Evolutionary conservation across 1,139 yeast species (phyloP).

Genomic region (Blastobotrys illinoisensis): DNA sequence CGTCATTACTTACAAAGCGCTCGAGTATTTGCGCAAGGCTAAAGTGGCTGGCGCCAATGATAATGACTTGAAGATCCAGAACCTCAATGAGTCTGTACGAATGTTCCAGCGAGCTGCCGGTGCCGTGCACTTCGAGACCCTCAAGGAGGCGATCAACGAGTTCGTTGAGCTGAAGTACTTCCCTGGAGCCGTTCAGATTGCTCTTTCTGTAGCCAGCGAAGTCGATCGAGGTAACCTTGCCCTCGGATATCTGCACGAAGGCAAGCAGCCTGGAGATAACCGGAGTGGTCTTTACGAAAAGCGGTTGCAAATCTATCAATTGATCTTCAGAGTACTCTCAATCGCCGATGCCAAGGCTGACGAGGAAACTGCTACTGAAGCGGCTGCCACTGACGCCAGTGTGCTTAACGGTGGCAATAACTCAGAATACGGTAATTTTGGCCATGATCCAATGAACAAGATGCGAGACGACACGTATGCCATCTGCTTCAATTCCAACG

Average conservation of each 20-base stretch:
- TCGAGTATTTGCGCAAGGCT: slow-evolving; percentile 85
- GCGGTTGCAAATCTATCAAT: slow-evolving; percentile 58
- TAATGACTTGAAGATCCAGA: slow-evolving; percentile 61
- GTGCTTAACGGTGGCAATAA: slow-evolving; percentile 23
- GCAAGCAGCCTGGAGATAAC: slow-evolving; percentile 44
- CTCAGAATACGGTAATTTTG: slow-evolving; percentile 7
- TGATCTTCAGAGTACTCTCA: slow-evolving; percentile 68
- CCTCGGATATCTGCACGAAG: slow-evolving; percentile 48
- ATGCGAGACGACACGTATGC: slow-evolving; percentile 69
- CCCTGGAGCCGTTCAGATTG: slow-evolving; percentile 81
- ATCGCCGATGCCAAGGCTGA: slow-evolving; percentile 66
- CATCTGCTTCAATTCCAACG: slow-evolving; percentile 67
- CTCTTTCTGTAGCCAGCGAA: slow-evolving; percentile 68
- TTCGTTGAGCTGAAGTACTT: slow-evolving; percentile 74
- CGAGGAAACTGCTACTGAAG: slow-evolving; percentile 38
- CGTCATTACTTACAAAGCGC: slow-evolving; percentile 88
- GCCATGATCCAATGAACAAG: slow-evolving; percentile 39
- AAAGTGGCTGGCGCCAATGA: slow-evolving; percentile 63
- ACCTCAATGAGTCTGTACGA: slow-evolving; percentile 67
- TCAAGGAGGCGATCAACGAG: slow-evolving; percentile 73
- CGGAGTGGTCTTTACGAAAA: slow-evolving; percentile 41
- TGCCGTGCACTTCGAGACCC: slow-evolving; percentile 68
- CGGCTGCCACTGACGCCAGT: slow-evolving; percentile 17
- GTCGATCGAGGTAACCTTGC: slow-evolving; percentile 58
- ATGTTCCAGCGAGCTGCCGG: slow-evolving; percentile 78